Percentiles rank a stretch among this genome's conserved stretches.
phyloP scores from a whole-genome alignment of 805 yeast genomes.

The Hyphopichia homilentoma region DNA sequence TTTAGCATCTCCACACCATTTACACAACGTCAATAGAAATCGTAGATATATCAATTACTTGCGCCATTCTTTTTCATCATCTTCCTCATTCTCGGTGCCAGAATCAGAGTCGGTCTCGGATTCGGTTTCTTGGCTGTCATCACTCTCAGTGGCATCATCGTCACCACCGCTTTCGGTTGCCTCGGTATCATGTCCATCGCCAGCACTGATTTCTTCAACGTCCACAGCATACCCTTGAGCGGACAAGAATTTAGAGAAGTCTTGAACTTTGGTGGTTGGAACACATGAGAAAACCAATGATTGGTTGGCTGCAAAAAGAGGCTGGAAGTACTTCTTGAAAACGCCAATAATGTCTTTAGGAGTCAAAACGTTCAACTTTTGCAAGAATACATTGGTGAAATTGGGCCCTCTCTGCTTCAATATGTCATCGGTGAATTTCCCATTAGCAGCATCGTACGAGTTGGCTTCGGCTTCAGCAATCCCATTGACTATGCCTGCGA shows the following conservation, averaged over 20 bases:
- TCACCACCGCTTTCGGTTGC: conserved; percentile 1
- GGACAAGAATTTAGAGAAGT: conserved; percentile 44
- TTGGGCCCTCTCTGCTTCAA: conserved; percentile 69
- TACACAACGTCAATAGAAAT: background rate
- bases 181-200: too few species aligned
- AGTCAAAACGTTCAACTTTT: conserved; percentile 49
- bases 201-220: conserved; percentile 50
- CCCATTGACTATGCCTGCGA: conserved; percentile 69
- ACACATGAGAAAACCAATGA: conserved; percentile 69
- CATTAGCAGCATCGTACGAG: conserved; percentile 58
- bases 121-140: conserved; percentile 10
- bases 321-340: conserved; percentile 57
- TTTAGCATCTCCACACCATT: conserved; percentile 2
- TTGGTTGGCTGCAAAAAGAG: conserved; percentile 54
- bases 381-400: conserved; percentile 52
- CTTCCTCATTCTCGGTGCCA: conserved; percentile 10
- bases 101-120: conserved; percentile 2
- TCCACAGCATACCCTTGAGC: conserved; percentile 57
- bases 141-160: conserved; percentile 7
- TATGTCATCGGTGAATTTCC: conserved; percentile 62
- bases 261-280: conserved; percentile 60
- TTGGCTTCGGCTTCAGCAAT: conserved; percentile 70
- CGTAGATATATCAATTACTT: background rate
- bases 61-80: conserved; percentile 3
- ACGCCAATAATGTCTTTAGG: conserved; percentile 47